phyloP scores from a whole-genome alignment of 2,329 filamentous ascomycete genomes.

The Juglanconis oblonga region DNA sequence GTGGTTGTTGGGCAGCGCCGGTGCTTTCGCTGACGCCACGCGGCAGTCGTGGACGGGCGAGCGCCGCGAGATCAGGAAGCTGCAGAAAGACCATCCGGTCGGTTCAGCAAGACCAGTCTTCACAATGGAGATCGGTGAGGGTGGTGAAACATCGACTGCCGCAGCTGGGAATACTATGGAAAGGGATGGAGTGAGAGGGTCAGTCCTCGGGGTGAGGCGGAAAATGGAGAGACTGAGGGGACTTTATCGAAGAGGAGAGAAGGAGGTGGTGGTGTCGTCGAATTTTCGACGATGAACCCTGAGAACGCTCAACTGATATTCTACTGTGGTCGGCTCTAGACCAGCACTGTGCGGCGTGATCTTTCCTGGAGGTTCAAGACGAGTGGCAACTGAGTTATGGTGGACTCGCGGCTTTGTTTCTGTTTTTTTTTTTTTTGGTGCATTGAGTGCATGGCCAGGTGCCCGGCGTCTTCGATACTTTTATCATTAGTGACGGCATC shows the following conservation, averaged over 20 bases:
- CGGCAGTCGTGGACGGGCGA: slow-evolving; percentile 15
- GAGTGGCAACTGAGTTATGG: too few relatives aligned
- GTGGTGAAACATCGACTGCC: neutral
- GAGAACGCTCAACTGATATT: too few relatives aligned
- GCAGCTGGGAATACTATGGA: neutral
- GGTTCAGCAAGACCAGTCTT: slow-evolving; percentile 14
- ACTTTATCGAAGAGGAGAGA: slow-evolving; percentile 8
- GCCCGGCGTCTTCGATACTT: too few relatives aligned
- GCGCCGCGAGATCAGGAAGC: slow-evolving; percentile 15
- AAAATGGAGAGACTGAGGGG: slow-evolving; percentile 16
- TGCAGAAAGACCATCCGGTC: slow-evolving; percentile 17
- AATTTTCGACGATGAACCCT: neutral
- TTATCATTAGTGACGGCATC: too few relatives aligned
- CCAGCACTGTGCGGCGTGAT: neutral
- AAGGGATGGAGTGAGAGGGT: neutral
- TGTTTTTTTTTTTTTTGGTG: too few relatives aligned
- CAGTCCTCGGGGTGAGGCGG: slow-evolving; percentile 15
- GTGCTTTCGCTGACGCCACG: slow-evolving; percentile 1
- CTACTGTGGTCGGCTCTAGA: neutral
- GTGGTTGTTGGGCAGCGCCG: slow-evolving; percentile 9
- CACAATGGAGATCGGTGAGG: slow-evolving; percentile 8
- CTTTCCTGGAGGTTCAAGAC: too few relatives aligned
- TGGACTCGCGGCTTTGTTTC: too few relatives aligned
- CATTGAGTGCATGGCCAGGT: too few relatives aligned
- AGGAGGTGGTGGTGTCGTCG: neutral